Percentiles rank a stretch among this genome's conserved stretches.
These are phyloP conservation scores for Nannochloropsis granulata DNA, from an alignment of 108 stramenopile species.

Conservation along the genomic window DNA sequence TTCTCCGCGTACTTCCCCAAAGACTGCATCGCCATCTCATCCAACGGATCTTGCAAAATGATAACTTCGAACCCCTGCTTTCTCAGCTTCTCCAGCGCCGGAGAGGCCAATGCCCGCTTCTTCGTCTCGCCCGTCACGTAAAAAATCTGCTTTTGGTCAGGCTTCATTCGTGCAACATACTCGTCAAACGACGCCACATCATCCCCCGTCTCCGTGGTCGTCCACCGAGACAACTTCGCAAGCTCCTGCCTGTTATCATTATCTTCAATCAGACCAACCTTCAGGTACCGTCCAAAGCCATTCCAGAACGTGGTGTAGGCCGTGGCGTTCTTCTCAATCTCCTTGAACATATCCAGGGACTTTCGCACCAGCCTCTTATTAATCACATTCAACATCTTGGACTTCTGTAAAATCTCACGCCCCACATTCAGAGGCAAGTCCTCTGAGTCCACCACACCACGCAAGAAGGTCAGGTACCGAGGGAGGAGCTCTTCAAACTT, in stretches of 20 bases:
- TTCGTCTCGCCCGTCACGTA: slow-evolving; percentile 86
- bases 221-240: slow-evolving; percentile 64
- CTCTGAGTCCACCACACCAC: slow-evolving; percentile 68
- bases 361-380: slow-evolving; percentile 93
- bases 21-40: slow-evolving; percentile 85
- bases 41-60: slow-evolving; percentile 80
- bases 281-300: slow-evolving; percentile 93
- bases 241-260: slow-evolving; percentile 70
- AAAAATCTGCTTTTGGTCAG: slow-evolving; percentile 82
- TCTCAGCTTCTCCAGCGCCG: slow-evolving; percentile 73
- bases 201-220: slow-evolving; percentile 55
- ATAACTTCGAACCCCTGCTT: slow-evolving; percentile 77
- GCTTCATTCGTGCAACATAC: slow-evolving; percentile 68
- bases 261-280: slow-evolving; percentile 83
- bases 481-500: slow-evolving; percentile 93
- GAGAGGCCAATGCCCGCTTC: slow-evolving; percentile 47
- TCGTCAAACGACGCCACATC: slow-evolving; percentile 65
- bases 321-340: slow-evolving; percentile 62
- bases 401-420: slow-evolving; percentile 94
- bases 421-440: slow-evolving; percentile 91
- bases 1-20: slow-evolving; percentile 54
- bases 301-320: slow-evolving; percentile 72
- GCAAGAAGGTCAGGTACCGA: slow-evolving; percentile 17
- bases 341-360: slow-evolving; percentile 79
- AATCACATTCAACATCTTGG: slow-evolving; percentile 84